phyloP scores from a whole-genome alignment of 2,329 filamentous ascomycete species.

The Alternaria incomplexa region DNA sequence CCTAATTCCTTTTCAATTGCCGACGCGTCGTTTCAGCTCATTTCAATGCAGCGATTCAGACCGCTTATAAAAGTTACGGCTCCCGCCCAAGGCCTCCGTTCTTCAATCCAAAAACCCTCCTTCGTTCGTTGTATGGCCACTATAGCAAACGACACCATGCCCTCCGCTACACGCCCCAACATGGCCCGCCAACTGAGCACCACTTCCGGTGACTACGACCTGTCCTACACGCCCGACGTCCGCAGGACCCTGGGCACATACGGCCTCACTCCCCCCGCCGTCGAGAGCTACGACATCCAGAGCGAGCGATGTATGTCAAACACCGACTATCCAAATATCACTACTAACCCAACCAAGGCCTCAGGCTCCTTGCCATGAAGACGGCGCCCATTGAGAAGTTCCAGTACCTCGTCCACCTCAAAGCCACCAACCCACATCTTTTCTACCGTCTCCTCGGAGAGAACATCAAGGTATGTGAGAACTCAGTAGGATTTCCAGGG shows the following conservation, averaged over 20 bases:
- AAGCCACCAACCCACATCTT: slow-evolving; percentile 77
- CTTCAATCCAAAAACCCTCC: slow-evolving; percentile 21
- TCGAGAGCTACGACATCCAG: slow-evolving; percentile 59
- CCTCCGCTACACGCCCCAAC: slow-evolving; percentile 47
- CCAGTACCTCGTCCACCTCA: slow-evolving; percentile 78
- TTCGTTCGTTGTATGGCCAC: slow-evolving; percentile 42
- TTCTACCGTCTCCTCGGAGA: slow-evolving; percentile 82
- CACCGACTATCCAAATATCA: slow-evolving; percentile 34
- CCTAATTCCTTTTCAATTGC: slow-evolving; percentile 41
- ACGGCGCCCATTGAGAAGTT: slow-evolving; percentile 80
- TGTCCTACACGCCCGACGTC: slow-evolving; percentile 56
- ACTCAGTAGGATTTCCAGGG: neutral
- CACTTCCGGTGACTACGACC: slow-evolving; percentile 57
- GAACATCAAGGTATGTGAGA: slow-evolving; percentile 62
- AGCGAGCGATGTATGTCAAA: slow-evolving; percentile 54
- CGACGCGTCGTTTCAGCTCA: slow-evolving; percentile 34
- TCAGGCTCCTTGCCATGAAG: slow-evolving; percentile 75
- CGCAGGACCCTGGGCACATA: slow-evolving; percentile 60
- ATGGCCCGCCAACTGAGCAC: slow-evolving; percentile 48
- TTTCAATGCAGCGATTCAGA: slow-evolving; percentile 45
- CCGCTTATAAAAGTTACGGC: slow-evolving; percentile 43
- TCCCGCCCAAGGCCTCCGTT: slow-evolving; percentile 28
- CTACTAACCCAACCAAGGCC: slow-evolving; percentile 60
- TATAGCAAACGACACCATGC: slow-evolving; percentile 40
- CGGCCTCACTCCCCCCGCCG: slow-evolving; percentile 58